Base-by-base conservation (phyloP, 78 protist genomes). In the Dictyostelium purpureum region DNA sequence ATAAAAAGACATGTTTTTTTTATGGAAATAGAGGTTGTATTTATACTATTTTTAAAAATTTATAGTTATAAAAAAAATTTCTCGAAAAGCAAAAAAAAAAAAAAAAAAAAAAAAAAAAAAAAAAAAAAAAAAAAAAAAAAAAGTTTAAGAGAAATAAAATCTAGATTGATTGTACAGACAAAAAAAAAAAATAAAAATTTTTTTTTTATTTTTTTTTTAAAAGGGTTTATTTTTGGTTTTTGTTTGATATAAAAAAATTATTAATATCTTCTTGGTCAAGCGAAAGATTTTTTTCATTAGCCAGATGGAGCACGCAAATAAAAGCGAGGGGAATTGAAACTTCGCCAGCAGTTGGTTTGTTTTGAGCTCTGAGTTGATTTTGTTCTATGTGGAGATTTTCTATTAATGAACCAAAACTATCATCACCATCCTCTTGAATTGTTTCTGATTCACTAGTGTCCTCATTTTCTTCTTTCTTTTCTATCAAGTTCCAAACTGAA, bases 251-350 rank as follows among this genome's bases (percentile, higher is more conserved):
- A 33, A 75, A 33, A 56, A 75, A 52, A 42, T 75, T 52, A 75
- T 75, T 52, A 19, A 75, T 82, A 18, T 56, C 67, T 4, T 54
- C 16, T 88, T 88, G 87, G 19, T n/a, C 14, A 2, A 77, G 31
- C 3, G 49, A 35, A n/a, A 97, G 94, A 24, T 75, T 52, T 78
- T 96, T 90, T 78, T 98, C 99, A 88, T 98, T 98, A 59, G 98
- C 97, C 57, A 98, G 92, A 63, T 98, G 99, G 6, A 98, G 95
- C n/a, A 98, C 95, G 87, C 98, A 98, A 59, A 98, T 90, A 89
- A 98, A 98, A 54, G 76, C 66, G 42, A 90, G 49, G 18, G 98
- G 79, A 14, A 97, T 91, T 7, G 92, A 73, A 6, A 69, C 5
- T 71, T 71, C 79, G 10, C 96, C 89, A 18, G 89, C 87, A 2